phyloP scores from a whole-genome alignment of 495 filamentous ascomycete species.

The Aspergillus steynii region DNA sequence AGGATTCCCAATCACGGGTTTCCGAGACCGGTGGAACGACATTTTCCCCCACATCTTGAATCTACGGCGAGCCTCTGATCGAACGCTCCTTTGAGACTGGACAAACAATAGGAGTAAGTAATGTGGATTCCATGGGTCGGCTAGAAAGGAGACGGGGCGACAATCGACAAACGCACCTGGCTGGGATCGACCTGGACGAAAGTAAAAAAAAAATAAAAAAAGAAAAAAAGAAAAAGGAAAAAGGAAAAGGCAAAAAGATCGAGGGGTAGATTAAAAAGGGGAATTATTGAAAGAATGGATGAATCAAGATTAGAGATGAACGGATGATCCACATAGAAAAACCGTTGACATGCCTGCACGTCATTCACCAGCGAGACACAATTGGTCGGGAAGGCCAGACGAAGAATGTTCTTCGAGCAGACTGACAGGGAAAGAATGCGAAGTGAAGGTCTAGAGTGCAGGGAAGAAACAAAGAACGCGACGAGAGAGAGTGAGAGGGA shows the following conservation, averaged over 20 bases:
- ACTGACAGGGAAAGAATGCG: conserved; percentile 1
- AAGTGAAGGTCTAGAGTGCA: conserved; percentile 2
- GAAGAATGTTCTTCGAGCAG: not conserved
- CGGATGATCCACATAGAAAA: conserved; percentile 1
- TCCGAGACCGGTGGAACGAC: conserved; percentile 41
- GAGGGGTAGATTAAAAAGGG: not conserved
- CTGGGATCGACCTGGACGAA: not conserved
- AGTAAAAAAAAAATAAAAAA: not conserved
- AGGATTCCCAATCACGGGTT: conserved; percentile 45
- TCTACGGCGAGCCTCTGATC: not conserved
- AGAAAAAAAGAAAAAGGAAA: not conserved
- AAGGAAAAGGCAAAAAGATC: not conserved
- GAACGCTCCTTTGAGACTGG: conserved; percentile 3
- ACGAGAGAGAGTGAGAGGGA: conserved; percentile 6
- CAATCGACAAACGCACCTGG: not conserved
- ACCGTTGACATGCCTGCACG: conserved; percentile 9
- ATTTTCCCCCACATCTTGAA: conserved; percentile 49
- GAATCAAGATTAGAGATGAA: conserved; percentile 1
- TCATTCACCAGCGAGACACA: not conserved
- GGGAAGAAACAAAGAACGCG: conserved; percentile 9
- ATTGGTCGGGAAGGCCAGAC: not conserved
- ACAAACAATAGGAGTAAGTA: not conserved
- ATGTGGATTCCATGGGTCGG: conserved; percentile 2
- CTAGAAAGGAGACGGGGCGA: not conserved
- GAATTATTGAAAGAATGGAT: not conserved